Evolutionary conservation across 768 basidiomycete species (phyloP).

Genomic region (Amanita muscaria): DNA sequence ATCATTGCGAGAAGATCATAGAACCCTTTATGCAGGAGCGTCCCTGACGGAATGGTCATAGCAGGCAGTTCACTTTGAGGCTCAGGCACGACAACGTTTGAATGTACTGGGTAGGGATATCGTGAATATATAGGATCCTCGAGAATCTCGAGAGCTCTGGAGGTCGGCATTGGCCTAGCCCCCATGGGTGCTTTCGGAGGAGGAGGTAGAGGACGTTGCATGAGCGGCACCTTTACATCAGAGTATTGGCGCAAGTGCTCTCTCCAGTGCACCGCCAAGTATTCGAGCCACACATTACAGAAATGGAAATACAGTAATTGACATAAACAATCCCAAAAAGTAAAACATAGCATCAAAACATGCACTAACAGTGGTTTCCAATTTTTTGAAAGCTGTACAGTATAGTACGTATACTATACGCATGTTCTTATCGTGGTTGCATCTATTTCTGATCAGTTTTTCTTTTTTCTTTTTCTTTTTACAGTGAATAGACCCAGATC

Average conservation of each 20-base stretch:
- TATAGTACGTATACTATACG: not conserved
- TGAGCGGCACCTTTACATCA: not conserved
- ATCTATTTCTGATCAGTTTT: not conserved
- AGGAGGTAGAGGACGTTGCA: conserved; percentile 6
- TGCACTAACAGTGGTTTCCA: too few species aligned
- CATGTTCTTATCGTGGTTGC: not conserved
- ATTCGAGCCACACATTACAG: too few species aligned
- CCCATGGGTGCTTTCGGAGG: conserved; percentile 1
- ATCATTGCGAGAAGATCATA: conserved; percentile 79
- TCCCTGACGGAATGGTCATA: conserved; percentile 55
- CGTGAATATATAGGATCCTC: conserved; percentile 30
- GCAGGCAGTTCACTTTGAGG: conserved; percentile 30
- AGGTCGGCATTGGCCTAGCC: conserved; percentile 4
- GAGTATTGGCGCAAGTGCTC: too few species aligned
- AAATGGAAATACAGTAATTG: not conserved
- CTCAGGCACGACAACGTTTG: conserved; percentile 26
- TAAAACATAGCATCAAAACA: not conserved
- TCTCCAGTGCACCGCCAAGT: too few species aligned
- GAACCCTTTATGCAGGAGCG: conserved; percentile 83
- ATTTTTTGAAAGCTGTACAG: too few species aligned
- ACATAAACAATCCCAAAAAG: not conserved
- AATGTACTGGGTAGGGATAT: conserved; percentile 33
- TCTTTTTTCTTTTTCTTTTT: not conserved
- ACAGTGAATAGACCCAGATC: not conserved
- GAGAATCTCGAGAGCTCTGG: conserved; percentile 20